Evolutionary conservation across 1,284 basidiomycete genomes (phyloP).

Genomic region (Inonotus hispidus): DNA sequence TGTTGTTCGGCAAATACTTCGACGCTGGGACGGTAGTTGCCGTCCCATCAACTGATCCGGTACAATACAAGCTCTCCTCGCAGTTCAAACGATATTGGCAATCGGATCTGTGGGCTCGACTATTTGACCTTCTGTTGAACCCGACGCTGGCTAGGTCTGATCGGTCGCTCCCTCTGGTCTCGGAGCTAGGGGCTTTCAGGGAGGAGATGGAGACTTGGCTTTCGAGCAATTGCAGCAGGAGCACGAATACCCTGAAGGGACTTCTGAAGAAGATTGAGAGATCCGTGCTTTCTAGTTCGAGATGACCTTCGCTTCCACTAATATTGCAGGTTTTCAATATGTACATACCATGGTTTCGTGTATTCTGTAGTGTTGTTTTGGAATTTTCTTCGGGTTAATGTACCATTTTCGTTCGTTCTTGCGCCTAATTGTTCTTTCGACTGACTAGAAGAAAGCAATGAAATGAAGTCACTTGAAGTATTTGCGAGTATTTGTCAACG

Average conservation of each 20-base stretch:
- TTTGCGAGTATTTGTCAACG: neutral
- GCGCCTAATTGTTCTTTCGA: neutral
- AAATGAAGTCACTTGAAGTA: too few relatives aligned
- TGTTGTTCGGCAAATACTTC: conserved; percentile 96
- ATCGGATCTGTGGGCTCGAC: conserved; percentile 73
- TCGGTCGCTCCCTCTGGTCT: conserved; percentile 62
- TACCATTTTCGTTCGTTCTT: neutral
- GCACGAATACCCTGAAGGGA: conserved; percentile 81
- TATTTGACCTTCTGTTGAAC: conserved; percentile 90
- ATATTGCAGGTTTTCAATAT: neutral
- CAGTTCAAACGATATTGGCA: conserved; percentile 97
- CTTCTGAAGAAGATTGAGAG: conserved; percentile 77
- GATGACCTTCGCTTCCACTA: neutral
- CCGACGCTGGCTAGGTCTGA: conserved; percentile 51
- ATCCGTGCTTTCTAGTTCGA: conserved; percentile 31
- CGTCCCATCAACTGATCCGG: conserved; percentile 30
- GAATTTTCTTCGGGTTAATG: neutral
- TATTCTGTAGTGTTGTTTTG: neutral
- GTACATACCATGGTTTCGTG: neutral
- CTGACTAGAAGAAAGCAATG: too few relatives aligned
- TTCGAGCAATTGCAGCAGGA: conserved; percentile 74
- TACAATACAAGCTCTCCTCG: conserved; percentile 62
- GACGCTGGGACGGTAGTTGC: conserved; percentile 54
- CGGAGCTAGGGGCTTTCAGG: conserved; percentile 62
- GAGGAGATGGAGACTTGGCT: conserved; percentile 87